phyloP scores from a whole-genome alignment of 139 green algal species.

The Haematococcus lacustris region DNA sequence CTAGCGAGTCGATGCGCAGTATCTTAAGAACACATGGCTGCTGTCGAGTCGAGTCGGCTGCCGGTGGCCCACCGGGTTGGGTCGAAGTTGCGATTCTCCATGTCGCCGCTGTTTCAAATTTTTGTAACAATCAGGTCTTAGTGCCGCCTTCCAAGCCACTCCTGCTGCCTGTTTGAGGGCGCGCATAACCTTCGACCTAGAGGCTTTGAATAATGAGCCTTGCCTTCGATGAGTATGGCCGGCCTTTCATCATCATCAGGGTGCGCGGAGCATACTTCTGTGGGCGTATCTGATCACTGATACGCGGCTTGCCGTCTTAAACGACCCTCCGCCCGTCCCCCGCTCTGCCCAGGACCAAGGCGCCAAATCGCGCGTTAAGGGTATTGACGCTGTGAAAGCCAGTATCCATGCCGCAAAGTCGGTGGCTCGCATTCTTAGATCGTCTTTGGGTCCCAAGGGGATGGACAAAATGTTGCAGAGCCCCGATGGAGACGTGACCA shows the following conservation, averaged over 20 bases:
- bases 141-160: no score
- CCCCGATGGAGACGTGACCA: conserved; percentile 93
- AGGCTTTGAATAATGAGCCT: conserved; percentile 78
- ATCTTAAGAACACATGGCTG: no score
- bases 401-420: conserved; percentile 96
- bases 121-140: no score
- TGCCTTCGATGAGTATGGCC: conserved; percentile 95
- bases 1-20: no score
- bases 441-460: conserved; percentile 85
- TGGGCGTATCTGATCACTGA: background rate
- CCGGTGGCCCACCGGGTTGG: no score
- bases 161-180: no score
- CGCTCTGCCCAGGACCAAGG: conserved; percentile 78
- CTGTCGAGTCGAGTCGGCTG: no score
- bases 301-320: background rate
- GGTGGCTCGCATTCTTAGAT: conserved; percentile 79
- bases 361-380: conserved; percentile 73
- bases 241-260: conserved; percentile 94
- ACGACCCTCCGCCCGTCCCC: background rate
- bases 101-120: no score
- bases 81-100: background rate
- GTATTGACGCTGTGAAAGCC: conserved; percentile 89
- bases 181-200: no score
- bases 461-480: conserved; percentile 99
- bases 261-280: conserved; percentile 37